These are phyloP conservation scores for Aspergillus pseudonomiae DNA, from an alignment of 2,329 filamentous ascomycete genomes.

Conservation along the genomic window DNA sequence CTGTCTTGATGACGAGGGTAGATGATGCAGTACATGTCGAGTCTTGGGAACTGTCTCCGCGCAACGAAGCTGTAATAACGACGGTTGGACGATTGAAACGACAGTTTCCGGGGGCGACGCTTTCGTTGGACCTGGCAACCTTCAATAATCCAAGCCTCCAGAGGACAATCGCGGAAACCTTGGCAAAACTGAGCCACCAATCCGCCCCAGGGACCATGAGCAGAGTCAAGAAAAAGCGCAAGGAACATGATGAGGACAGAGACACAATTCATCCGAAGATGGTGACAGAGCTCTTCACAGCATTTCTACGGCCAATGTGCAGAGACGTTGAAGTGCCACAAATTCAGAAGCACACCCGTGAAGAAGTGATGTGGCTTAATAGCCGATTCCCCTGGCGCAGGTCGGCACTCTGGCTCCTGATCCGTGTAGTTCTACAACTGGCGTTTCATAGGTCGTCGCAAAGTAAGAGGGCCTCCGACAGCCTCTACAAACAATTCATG, in stretches of 20 bases:
- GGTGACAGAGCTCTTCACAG: slow-evolving; percentile 56
- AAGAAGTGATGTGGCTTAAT: slow-evolving; percentile 54
- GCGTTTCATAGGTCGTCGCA: slow-evolving; percentile 5
- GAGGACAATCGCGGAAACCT: slow-evolving; percentile 31
- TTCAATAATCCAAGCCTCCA: slow-evolving; percentile 30
- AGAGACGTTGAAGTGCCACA: slow-evolving; percentile 20
- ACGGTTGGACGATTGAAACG: slow-evolving; percentile 46
- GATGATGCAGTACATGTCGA: slow-evolving; percentile 34
- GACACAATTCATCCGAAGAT: slow-evolving; percentile 55
- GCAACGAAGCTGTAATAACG: slow-evolving; percentile 40
- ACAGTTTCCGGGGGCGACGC: slow-evolving; percentile 48
- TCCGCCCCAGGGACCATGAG: slow-evolving; percentile 37
- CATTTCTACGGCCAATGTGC: slow-evolving; percentile 48
- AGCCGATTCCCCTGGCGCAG: slow-evolving; percentile 24
- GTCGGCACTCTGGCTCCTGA: slow-evolving; percentile 54
- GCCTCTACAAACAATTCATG: slow-evolving; percentile 57
- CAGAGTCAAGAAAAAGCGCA: slow-evolving; percentile 43
- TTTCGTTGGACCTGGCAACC: slow-evolving; percentile 30
- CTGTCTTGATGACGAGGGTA: slow-evolving; percentile 43
- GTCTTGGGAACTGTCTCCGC: slow-evolving; percentile 52
- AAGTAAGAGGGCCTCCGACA: not conserved
- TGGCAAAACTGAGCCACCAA: slow-evolving; percentile 44
- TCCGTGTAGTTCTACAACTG: slow-evolving; percentile 43
- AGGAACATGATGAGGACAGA: slow-evolving; percentile 44
- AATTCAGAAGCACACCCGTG: slow-evolving; percentile 57